These are phyloP conservation scores for Sporothrix luriei DNA, from an alignment of 2,329 filamentous ascomycete genomes.

Conservation along the genomic window DNA sequence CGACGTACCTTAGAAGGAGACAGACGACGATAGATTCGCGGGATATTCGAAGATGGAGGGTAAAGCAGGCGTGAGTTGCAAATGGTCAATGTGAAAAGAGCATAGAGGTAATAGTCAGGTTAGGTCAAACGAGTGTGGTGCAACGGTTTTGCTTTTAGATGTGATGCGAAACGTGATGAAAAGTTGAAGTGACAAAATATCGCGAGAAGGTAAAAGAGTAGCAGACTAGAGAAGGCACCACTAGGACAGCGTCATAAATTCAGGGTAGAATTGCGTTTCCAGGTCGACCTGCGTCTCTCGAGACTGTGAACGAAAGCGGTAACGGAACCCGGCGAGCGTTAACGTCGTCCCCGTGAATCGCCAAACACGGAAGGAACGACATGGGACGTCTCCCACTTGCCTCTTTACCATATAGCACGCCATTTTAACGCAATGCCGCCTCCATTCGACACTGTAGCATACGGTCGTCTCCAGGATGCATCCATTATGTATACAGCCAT, in stretches of 20 bases:
- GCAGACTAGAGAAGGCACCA: neutral
- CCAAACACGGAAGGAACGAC: slow-evolving; percentile 13
- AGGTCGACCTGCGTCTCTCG: neutral
- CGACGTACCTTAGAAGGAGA: slow-evolving; percentile 11
- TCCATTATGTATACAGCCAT: neutral
- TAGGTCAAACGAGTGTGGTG: slow-evolving; percentile 7
- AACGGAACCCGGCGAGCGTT: neutral
- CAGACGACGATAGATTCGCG: neutral
- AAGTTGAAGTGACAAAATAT: neutral
- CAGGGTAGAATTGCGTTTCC: slow-evolving; percentile 2
- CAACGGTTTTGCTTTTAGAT: neutral
- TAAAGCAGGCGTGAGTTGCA: neutral
- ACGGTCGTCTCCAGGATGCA: neutral
- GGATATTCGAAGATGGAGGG: neutral
- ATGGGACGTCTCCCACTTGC: neutral
- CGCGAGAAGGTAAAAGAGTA: too few species aligned
- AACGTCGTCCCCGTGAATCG: neutral
- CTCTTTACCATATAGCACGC: neutral
- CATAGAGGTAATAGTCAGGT: neutral
- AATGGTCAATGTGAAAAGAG: neutral
- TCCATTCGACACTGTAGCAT: neutral
- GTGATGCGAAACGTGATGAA: neutral
- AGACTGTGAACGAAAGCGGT: neutral
- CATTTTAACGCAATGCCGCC: neutral
- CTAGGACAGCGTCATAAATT: neutral